phyloP scores from a whole-genome alignment of 148 eudicot species.

The Dianthus caryophyllus region DNA sequence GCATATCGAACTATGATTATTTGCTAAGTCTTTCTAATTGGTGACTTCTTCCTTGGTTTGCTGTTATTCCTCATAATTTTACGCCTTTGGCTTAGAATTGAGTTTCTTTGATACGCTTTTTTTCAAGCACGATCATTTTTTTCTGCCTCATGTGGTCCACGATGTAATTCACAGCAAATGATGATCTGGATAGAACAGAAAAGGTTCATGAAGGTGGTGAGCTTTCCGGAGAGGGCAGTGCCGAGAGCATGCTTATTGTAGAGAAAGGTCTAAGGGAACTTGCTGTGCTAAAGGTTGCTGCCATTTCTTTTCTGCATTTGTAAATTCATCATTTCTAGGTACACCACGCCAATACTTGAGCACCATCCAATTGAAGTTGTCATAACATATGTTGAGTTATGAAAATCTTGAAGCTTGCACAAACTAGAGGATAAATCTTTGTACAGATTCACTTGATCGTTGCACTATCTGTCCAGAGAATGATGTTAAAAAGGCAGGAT shows the following conservation, averaged over 20 bases:
- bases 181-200: constrained; percentile 47
- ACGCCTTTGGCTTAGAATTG: background rate
- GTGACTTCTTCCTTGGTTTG: background rate
- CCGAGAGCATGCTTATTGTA: constrained; percentile 90
- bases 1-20: constrained; percentile 10
- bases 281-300: constrained; percentile 61
- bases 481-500: background rate
- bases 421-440: background rate
- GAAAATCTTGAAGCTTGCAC: background rate
- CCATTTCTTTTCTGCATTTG: constrained; percentile 8
- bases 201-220: constrained; percentile 28
- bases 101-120: background rate
- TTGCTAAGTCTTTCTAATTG: background rate
- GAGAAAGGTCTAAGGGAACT: constrained; percentile 88
- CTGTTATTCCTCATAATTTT: background rate
- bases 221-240: constrained; percentile 49
- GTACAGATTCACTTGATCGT: background rate
- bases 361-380: background rate
- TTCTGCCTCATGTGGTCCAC: background rate
- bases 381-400: background rate
- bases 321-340: background rate
- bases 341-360: too few relatives aligned
- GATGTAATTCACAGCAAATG: constrained; percentile 37
- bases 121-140: background rate
- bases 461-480: background rate